phyloP scores from a whole-genome alignment of 441 rosid genomes.

The Manihot esculenta region DNA sequence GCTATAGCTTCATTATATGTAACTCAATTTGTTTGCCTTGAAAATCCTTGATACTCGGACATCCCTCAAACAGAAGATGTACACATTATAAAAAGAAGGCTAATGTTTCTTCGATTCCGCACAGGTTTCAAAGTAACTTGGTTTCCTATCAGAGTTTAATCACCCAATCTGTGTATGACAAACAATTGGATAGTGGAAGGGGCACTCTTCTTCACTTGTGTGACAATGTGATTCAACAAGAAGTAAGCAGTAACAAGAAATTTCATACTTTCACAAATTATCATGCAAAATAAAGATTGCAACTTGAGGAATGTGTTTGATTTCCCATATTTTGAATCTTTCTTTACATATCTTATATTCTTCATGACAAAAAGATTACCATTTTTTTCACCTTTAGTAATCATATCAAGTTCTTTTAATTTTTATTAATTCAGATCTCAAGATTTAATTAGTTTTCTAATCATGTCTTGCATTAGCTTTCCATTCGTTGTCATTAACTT shows the following conservation, averaged over 20 bases:
- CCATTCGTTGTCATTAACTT: too few species aligned
- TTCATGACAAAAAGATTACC: too few species aligned
- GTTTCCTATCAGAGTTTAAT: conserved; percentile 83
- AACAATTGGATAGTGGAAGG: conserved; percentile 79
- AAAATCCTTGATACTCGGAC: neutral
- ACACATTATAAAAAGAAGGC: neutral
- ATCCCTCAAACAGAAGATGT: neutral
- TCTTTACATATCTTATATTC: neutral
- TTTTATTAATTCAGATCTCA: too few species aligned
- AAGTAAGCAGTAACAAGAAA: conserved; percentile 59
- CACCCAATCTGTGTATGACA: conserved; percentile 80
- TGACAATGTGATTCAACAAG: conserved; percentile 82
- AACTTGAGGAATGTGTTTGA: neutral
- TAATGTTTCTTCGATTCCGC: neutral
- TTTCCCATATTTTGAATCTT: neutral
- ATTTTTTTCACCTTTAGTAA: too few species aligned
- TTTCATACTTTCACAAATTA: conserved; percentile 26
- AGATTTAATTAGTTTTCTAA: too few species aligned
- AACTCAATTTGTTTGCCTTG: neutral
- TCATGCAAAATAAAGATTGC: neutral
- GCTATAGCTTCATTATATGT: neutral
- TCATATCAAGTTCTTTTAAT: too few species aligned
- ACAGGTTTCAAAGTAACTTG: conserved; percentile 82
- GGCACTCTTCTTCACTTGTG: conserved; percentile 86
- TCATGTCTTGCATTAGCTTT: too few species aligned